Conservation (phyloP, 2,329 filamentous ascomycete genomes). For the Paecilomyces formosus region DNA sequence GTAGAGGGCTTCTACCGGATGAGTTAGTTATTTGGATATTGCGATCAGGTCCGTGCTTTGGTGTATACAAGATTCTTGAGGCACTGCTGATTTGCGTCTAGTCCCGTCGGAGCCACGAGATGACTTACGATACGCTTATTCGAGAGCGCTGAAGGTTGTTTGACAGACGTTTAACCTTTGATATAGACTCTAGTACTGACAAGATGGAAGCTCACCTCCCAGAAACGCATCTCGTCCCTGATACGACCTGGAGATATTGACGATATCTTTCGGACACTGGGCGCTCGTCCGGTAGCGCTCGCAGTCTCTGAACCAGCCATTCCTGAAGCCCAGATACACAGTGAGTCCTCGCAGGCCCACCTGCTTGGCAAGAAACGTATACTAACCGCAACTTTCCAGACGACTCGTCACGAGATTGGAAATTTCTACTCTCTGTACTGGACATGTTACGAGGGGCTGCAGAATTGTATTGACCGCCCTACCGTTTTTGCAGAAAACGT, state of each 20-base stretch:
- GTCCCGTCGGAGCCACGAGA: slow-evolving; percentile 49
- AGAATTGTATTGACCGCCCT: slow-evolving; percentile 17
- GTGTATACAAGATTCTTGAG: neutral
- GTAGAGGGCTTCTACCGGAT: slow-evolving; percentile 48
- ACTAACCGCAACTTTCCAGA: slow-evolving; percentile 6
- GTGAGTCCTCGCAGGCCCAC: neutral
- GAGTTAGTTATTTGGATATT: slow-evolving; percentile 60
- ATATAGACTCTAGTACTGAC: neutral
- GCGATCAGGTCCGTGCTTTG: slow-evolving; percentile 20
- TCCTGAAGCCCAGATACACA: slow-evolving; percentile 11
- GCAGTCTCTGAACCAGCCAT: slow-evolving; percentile 19
- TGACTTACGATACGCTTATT: slow-evolving; percentile 55
- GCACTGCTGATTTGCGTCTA: slow-evolving; percentile 9
- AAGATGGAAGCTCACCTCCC: slow-evolving; percentile 15
- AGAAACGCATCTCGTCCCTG: slow-evolving; percentile 21
- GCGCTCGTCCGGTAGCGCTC: slow-evolving; percentile 45
- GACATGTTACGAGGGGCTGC: slow-evolving; percentile 23
- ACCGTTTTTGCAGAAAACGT: neutral
- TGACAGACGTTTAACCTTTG: slow-evolving; percentile 17
- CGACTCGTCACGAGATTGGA: slow-evolving; percentile 8
- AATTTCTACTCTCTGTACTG: slow-evolving; percentile 25
- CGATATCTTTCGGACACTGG: slow-evolving; percentile 52
- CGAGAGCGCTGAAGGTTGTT: slow-evolving; percentile 43
- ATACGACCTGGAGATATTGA: slow-evolving; percentile 36
- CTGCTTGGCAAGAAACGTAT: neutral